Conservation (phyloP, 176 grass and related monocot species). For the Areca catechu region DNA sequence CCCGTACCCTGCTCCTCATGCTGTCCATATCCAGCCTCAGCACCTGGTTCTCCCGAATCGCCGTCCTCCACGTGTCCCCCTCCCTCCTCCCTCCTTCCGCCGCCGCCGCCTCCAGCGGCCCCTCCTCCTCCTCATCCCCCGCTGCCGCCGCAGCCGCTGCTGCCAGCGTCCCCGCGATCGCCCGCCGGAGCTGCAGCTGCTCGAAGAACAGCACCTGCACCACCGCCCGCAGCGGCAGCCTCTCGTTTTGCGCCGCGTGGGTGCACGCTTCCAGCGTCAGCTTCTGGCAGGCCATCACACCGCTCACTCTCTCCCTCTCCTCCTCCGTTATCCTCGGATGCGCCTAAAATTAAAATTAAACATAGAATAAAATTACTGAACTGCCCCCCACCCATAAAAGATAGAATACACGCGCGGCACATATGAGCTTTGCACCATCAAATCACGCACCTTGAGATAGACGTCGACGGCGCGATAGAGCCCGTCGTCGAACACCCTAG, state of each 20-base stretch:
- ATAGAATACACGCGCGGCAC: too few relatives aligned
- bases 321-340: conserved; percentile 64
- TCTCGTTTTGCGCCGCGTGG: conserved; percentile 89
- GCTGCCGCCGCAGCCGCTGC: conserved; percentile 35
- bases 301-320: conserved; percentile 80
- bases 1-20: conserved; percentile 84
- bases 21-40: conserved; percentile 95
- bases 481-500: conserved; percentile 77
- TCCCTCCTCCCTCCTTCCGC: neutral
- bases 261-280: conserved; percentile 92
- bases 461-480: conserved; percentile 96
- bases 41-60: conserved; percentile 72
- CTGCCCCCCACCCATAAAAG: too few relatives aligned
- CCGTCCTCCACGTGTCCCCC: conserved; percentile 40
- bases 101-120: neutral
- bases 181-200: conserved; percentile 89
- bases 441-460: conserved; percentile 65
- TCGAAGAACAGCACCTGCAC: conserved; percentile 99
- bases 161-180: conserved; percentile 64
- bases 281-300: conserved; percentile 78
- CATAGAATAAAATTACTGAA: neutral
- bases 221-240: conserved; percentile 72
- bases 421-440: too few relatives aligned
- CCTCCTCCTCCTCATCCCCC: conserved; percentile 25
- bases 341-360: conserved; percentile 36